Conservation (phyloP, 257 asterid species). For the Gentiana macrophylla region DNA sequence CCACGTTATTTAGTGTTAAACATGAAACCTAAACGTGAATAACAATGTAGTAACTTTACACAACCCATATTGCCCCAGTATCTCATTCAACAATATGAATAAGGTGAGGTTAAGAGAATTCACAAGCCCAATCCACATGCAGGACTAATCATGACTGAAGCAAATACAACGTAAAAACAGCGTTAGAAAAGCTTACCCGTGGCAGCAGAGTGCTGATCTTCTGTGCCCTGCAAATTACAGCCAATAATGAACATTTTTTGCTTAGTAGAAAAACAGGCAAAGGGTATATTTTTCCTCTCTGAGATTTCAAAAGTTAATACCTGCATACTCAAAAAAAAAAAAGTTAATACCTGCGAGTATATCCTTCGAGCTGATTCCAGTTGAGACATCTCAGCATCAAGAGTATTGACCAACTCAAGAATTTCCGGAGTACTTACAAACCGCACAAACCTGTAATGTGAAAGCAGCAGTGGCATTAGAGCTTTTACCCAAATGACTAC, state of each 20-base stretch:
- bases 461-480: constrained; percentile 3
- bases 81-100: too few species aligned
- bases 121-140: too few species aligned
- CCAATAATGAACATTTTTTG: constrained; percentile 9
- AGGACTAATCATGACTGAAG: not conserved
- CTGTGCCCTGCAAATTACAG: constrained; percentile 54
- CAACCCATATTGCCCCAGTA: too few species aligned
- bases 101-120: too few species aligned
- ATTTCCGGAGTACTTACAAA: constrained; percentile 91
- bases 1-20: too few species aligned
- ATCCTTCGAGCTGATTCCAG: constrained; percentile 79
- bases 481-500: constrained; percentile 4
- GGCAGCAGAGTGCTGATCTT: constrained; percentile 49
- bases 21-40: too few species aligned
- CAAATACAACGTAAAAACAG: not conserved
- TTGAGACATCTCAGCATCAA: constrained; percentile 85
- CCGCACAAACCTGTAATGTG: constrained; percentile 62
- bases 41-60: too few species aligned
- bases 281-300: not conserved
- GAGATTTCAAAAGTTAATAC: constrained; percentile 19
- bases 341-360: constrained; percentile 55
- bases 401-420: constrained; percentile 60
- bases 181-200: constrained; percentile 16
- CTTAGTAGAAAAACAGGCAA: constrained; percentile 11
- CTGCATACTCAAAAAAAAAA: constrained; percentile 17